A percentile compares a stretch with the other conserved stretches of the same genome.
Evolutionary conservation across 176 grass and related monocot genomes (phyloP).

Genomic region (Phoenix roebelenii): DNA sequence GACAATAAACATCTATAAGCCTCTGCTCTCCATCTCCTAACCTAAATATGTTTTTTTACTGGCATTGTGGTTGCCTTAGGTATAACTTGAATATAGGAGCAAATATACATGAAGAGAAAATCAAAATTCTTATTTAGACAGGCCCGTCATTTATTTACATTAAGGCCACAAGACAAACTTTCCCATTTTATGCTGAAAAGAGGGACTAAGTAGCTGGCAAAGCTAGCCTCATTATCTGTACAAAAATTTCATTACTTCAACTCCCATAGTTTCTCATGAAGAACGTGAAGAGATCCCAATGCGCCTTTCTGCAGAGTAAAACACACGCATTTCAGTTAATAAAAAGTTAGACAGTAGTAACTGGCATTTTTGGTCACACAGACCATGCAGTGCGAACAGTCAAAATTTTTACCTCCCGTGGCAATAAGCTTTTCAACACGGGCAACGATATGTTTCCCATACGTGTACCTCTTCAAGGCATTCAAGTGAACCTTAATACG

Average conservation of each 20-base stretch:
- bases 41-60: conserved; percentile 7
- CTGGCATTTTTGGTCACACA: background rate
- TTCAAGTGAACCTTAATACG: conserved; percentile 12
- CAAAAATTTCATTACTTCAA: conserved; percentile 42
- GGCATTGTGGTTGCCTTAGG: conserved; percentile 5
- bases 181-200: conserved; percentile 40
- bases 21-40: background rate
- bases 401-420: background rate
- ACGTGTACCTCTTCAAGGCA: conserved; percentile 5
- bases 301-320: conserved; percentile 40
- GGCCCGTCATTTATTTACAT: conserved; percentile 89
- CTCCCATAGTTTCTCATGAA: conserved; percentile 34
- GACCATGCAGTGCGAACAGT: background rate
- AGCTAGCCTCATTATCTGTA: conserved; percentile 91
- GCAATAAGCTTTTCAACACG: conserved; percentile 10
- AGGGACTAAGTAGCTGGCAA: conserved; percentile 36
- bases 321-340: background rate
- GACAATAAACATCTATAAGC: background rate
- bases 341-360: background rate
- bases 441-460: conserved; percentile 8
- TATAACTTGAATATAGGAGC: conserved; percentile 8
- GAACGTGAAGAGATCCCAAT: conserved; percentile 32
- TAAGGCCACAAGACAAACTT: conserved; percentile 40
- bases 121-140: conserved; percentile 65
- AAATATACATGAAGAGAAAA: conserved; percentile 19